Percentiles rank a stretch among this genome's conserved stretches.
phyloP scores from a whole-genome alignment of 345 rosid genomes.

The Bruguiera sexangula region DNA sequence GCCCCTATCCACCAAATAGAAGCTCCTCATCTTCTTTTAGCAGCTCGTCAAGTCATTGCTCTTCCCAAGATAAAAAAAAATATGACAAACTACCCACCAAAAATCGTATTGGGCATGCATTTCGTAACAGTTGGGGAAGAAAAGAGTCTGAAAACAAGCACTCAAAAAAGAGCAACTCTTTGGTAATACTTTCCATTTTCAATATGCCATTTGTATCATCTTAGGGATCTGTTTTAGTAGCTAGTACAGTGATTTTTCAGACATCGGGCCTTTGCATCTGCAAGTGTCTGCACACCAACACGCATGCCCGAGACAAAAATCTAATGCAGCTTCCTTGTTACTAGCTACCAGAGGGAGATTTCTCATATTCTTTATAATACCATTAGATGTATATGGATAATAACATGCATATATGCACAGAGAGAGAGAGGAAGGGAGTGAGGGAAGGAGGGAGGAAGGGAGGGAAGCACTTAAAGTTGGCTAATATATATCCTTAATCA shows the following conservation, averaged over 20 bases:
- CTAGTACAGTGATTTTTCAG: no score
- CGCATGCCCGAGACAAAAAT: no score
- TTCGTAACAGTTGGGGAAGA: conserved; percentile 91
- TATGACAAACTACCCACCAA: conserved; percentile 53
- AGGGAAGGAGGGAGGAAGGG: no score
- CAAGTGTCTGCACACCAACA: no score
- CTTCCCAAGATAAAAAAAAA: conserved; percentile 41
- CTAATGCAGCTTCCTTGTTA: not conserved
- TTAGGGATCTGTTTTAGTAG: not conserved
- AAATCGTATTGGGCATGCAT: conserved; percentile 69
- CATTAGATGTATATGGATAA: no score
- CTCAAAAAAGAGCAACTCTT: conserved; percentile 61
- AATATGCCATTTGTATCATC: not conserved
- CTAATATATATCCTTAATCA: no score
- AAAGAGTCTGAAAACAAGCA: conserved; percentile 58
- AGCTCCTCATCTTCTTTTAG: conserved; percentile 33
- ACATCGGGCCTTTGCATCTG: no score
- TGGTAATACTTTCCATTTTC: conserved; percentile 45
- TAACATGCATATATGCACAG: no score
- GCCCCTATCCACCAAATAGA: conserved; percentile 39
- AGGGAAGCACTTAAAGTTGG: no score
- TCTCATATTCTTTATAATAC: no score
- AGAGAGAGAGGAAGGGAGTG: no score
- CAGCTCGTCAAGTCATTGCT: conserved; percentile 29
- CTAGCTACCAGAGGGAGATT: no score